phyloP scores from a whole-genome alignment of 495 filamentous ascomycete genomes.

The Neurospora sublineolata region DNA sequence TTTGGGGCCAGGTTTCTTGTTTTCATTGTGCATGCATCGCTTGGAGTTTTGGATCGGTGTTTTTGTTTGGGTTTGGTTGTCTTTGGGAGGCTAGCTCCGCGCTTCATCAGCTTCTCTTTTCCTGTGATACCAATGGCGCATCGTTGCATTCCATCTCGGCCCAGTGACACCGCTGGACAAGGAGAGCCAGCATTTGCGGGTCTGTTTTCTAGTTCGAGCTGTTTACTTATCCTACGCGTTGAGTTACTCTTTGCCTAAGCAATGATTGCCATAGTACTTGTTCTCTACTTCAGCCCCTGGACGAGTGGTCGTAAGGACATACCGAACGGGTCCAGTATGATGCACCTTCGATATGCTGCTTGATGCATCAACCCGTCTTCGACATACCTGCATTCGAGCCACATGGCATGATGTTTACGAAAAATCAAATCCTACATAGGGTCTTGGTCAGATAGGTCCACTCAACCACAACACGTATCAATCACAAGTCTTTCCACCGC shows the following conservation, averaged over 20 bases:
- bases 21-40: slow-evolving; percentile 6
- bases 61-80: background rate
- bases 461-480: background rate
- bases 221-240: background rate
- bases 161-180: background rate
- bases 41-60: slow-evolving; percentile 10
- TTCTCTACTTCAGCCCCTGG: background rate
- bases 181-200: background rate
- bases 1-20: background rate
- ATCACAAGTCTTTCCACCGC: background rate
- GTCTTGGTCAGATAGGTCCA: background rate
- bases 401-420: background rate
- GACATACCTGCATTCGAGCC: background rate
- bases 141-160: background rate
- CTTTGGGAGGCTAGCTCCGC: background rate
- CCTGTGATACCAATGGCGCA: background rate
- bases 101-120: background rate
- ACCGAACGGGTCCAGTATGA: background rate
- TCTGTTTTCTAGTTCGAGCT: background rate
- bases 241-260: background rate
- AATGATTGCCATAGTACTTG: background rate
- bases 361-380: background rate
- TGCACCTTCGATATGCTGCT: background rate
- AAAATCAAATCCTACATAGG: background rate
- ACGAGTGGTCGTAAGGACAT: background rate